phyloP scores from a whole-genome alignment of 1,139 yeast genomes.

The Magnusiomyces magnusii region DNA sequence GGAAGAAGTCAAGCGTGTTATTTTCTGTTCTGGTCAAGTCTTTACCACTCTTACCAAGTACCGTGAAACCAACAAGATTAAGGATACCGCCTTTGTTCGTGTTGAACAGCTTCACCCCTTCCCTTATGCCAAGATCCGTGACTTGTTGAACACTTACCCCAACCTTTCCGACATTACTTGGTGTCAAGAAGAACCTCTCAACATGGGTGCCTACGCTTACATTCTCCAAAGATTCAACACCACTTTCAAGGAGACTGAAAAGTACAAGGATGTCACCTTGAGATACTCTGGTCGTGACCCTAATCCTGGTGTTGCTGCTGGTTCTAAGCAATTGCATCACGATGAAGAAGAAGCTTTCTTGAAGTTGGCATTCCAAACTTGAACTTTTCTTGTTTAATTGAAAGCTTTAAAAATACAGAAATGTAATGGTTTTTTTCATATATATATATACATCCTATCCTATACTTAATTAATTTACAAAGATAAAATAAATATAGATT shows the following conservation, averaged over 20 bases:
- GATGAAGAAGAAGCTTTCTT: slow-evolving; percentile 88
- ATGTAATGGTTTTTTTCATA: too few relatives aligned
- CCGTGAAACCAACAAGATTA: slow-evolving; percentile 69
- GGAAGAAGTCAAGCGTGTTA: slow-evolving; percentile 83
- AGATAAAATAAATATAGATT: too few relatives aligned
- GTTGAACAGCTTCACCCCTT: slow-evolving; percentile 97
- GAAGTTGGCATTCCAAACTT: slow-evolving; percentile 54
- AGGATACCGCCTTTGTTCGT: slow-evolving; percentile 79
- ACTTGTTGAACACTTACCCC: slow-evolving; percentile 72
- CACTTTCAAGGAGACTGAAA: slow-evolving; percentile 63
- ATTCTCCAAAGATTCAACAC: slow-evolving; percentile 78
- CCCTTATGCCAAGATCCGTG: slow-evolving; percentile 95
- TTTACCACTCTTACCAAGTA: slow-evolving; percentile 85
- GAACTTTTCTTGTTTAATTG: slow-evolving; percentile 1
- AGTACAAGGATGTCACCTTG: slow-evolving; percentile 48
- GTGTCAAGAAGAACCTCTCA: slow-evolving; percentile 99
- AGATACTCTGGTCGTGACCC: slow-evolving; percentile 99
- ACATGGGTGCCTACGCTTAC: slow-evolving; percentile 86
- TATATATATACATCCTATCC: too few relatives aligned
- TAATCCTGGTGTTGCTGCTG: slow-evolving; percentile 97
- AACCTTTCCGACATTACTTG: slow-evolving; percentile 82
- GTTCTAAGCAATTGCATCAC: slow-evolving; percentile 79
- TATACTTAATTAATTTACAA: too few relatives aligned
- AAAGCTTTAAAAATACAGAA: too few relatives aligned
- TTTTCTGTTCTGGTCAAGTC: slow-evolving; percentile 88